phyloP scores from a whole-genome alignment of 139 green algal genomes.

The Volvox africanus region DNA sequence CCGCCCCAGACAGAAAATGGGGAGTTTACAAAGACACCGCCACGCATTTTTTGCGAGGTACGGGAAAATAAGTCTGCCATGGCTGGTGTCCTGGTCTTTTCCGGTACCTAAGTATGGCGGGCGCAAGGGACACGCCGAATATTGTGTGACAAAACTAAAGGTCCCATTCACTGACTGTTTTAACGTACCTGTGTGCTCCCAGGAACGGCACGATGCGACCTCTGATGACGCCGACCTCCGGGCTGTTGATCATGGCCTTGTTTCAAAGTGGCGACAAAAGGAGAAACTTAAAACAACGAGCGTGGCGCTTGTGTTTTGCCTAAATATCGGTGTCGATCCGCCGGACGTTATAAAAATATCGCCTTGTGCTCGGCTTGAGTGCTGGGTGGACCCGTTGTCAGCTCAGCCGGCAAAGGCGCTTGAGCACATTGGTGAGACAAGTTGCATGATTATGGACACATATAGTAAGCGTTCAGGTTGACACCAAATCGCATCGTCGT shows the following conservation, averaged over 20 bases:
- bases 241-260: constrained; percentile 27
- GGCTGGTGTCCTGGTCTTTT: neutral
- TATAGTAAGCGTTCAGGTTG: no score
- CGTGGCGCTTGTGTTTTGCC: constrained; percentile 97
- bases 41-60: constrained; percentile 42
- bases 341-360: constrained; percentile 98
- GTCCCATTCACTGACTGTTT: neutral
- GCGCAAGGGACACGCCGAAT: neutral
- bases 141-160: neutral
- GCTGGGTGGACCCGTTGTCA: constrained; percentile 94
- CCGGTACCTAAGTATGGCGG: neutral
- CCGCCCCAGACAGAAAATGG: neutral
- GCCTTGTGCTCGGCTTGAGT: constrained; percentile 95
- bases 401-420: constrained; percentile 95
- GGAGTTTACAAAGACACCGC: neutral
- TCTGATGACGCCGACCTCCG: constrained; percentile 20
- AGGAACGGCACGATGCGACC: constrained; percentile 41
- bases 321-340: constrained; percentile 99
- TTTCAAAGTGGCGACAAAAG: constrained; percentile 89
- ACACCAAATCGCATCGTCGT: no score
- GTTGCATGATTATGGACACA: no score
- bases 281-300: constrained; percentile 93
- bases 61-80: neutral
- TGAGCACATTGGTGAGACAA: constrained; percentile 89
- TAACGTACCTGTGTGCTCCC: neutral